Evolutionary conservation across 208 protist genomes (phyloP).

Genomic region (Wallacemonas rigidus): DNA sequence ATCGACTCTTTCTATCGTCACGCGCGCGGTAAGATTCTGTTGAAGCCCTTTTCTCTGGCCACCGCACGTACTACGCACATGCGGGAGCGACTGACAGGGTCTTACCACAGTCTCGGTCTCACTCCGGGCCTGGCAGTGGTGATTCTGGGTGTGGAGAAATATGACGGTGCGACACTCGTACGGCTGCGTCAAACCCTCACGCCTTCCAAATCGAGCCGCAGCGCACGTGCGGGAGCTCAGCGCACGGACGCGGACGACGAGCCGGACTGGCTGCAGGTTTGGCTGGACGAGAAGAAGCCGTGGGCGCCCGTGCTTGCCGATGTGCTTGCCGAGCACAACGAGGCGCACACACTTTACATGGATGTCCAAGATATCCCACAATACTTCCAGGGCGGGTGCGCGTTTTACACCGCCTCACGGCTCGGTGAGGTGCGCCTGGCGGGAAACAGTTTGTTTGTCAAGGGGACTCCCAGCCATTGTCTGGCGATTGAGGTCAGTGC

Average conservation of each 20-base stretch:
- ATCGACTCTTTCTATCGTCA: constrained; percentile 27
- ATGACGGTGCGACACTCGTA: constrained; percentile 20
- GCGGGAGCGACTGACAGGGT: constrained; percentile 24
- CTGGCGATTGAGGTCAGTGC: constrained; percentile 46
- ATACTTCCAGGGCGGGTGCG: constrained; percentile 62
- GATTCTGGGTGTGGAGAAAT: constrained; percentile 35
- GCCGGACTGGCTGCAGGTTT: constrained; percentile 30
- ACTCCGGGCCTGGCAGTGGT: constrained; percentile 25
- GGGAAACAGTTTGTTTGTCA: constrained; percentile 28
- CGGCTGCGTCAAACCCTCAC: constrained; percentile 31
- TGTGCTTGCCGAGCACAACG: constrained; percentile 24
- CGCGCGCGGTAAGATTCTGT: constrained; percentile 21
- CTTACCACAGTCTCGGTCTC: constrained; percentile 48
- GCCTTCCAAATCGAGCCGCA: too few relatives aligned
- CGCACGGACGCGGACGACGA: constrained; percentile 26
- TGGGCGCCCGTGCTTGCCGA: constrained; percentile 43
- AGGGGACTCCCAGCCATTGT: constrained; percentile 38
- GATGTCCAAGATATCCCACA: constrained; percentile 44
- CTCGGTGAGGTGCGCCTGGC: constrained; percentile 36
- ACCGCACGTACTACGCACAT: constrained; percentile 37
- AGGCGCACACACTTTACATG: constrained; percentile 59
- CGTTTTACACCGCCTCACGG: constrained; percentile 30
- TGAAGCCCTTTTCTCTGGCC: constrained; percentile 36
- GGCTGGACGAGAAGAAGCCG: constrained; percentile 40
- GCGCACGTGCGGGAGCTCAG: too few relatives aligned